phyloP scores from a whole-genome alignment of 2,329 filamentous ascomycete genomes.

The Claviceps purpurea region DNA sequence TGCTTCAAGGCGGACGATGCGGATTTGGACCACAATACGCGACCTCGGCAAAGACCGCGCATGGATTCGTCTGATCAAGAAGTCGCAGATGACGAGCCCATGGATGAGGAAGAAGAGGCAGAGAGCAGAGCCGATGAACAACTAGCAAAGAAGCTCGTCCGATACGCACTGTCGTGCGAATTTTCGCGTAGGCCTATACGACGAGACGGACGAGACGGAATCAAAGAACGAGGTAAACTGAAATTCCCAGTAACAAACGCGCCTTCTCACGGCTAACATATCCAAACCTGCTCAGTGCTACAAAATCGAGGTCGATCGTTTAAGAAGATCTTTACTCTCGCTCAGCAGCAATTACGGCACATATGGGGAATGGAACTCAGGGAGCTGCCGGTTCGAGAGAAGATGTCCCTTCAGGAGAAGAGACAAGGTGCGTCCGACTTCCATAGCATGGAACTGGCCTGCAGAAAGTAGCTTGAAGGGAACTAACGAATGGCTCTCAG shows the following conservation, averaged over 20 bases:
- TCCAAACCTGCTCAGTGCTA: slow-evolving; percentile 40
- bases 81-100: slow-evolving; percentile 13
- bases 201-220: slow-evolving; percentile 46
- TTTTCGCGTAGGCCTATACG: slow-evolving; percentile 46
- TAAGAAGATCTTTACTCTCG: slow-evolving; percentile 60
- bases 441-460: neutral
- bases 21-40: slow-evolving; percentile 19
- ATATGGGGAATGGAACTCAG: slow-evolving; percentile 89
- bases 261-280: neutral
- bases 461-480: no score
- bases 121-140: slow-evolving; percentile 33
- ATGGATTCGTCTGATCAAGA: slow-evolving; percentile 18
- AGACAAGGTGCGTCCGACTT: slow-evolving; percentile 47
- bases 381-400: slow-evolving; percentile 71
- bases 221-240: slow-evolving; percentile 45
- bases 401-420: slow-evolving; percentile 63
- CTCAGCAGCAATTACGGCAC: slow-evolving; percentile 56
- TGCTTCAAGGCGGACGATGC: slow-evolving; percentile 14
- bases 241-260: no score
- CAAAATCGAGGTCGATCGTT: slow-evolving; percentile 59
- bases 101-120: slow-evolving; percentile 13
- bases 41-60: slow-evolving; percentile 19
- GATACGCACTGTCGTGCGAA: slow-evolving; percentile 54
- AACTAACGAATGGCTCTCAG: slow-evolving; percentile 11
- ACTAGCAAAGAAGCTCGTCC: slow-evolving; percentile 52